A percentile compares a stretch with the other conserved stretches of the same genome.
These are phyloP conservation scores for Penicillium psychrosexuale DNA, from an alignment of 2,329 filamentous ascomycete species.

Conservation along the genomic window DNA sequence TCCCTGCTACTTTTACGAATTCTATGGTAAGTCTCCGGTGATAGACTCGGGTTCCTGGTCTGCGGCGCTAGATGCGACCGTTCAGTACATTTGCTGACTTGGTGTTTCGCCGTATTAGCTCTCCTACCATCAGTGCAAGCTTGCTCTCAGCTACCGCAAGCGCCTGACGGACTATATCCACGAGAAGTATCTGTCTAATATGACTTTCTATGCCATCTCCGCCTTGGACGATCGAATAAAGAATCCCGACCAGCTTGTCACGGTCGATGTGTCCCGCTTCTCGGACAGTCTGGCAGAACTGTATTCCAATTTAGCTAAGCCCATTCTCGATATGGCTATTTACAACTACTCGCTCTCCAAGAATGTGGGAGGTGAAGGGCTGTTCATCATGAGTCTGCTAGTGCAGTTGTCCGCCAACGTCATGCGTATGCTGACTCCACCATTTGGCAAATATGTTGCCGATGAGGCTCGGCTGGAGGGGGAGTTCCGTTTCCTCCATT, in stretches of 20 bases:
- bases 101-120: slow-evolving; percentile 54
- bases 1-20: slow-evolving; percentile 96
- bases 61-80: slow-evolving; percentile 4
- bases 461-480: slow-evolving; percentile 93
- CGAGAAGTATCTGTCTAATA: slow-evolving; percentile 90
- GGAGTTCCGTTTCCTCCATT: slow-evolving; percentile 94
- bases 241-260: slow-evolving; percentile 96
- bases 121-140: slow-evolving; percentile 93
- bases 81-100: slow-evolving; percentile 8
- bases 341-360: slow-evolving; percentile 93
- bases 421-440: slow-evolving; percentile 91
- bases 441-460: slow-evolving; percentile 95
- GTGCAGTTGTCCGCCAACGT: slow-evolving; percentile 89
- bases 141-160: slow-evolving; percentile 88
- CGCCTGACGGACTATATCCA: slow-evolving; percentile 93
- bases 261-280: slow-evolving; percentile 94
- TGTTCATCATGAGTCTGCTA: slow-evolving; percentile 91
- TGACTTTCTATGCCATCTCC: slow-evolving; percentile 96
- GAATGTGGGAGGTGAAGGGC: slow-evolving; percentile 91
- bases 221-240: slow-evolving; percentile 96
- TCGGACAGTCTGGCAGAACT: slow-evolving; percentile 91
- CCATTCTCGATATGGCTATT: slow-evolving; percentile 89
- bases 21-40: slow-evolving; percentile 70
- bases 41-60: neutral
- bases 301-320: slow-evolving; percentile 95